Evolutionary conservation across 192 early-diverging fungal genomes (phyloP).

Genomic region (Podochytrium sp.): DNA sequence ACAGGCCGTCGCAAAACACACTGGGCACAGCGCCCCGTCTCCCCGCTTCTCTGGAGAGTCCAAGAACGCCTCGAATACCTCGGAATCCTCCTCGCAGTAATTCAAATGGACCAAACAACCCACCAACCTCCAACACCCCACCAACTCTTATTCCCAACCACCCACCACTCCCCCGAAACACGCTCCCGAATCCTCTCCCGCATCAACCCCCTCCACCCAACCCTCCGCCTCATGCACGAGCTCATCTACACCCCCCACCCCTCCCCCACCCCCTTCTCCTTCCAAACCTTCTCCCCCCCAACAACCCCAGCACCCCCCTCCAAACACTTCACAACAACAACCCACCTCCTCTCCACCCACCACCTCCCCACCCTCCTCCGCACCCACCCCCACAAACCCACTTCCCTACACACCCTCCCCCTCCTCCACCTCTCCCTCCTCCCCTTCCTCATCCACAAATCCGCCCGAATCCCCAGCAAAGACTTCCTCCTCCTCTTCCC

Average conservation of each 20-base stretch:
- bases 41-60: conserved; percentile 27
- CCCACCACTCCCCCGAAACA: background rate
- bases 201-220: background rate
- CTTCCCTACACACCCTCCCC: background rate
- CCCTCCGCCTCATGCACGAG: background rate
- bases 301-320: background rate
- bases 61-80: conserved; percentile 27
- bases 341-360: background rate
- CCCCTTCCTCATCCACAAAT: conserved; percentile 15
- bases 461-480: background rate
- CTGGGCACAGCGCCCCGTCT: conserved; percentile 27
- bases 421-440: conserved; percentile 2
- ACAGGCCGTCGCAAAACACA: background rate
- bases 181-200: background rate
- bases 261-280: background rate
- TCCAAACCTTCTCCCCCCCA: background rate
- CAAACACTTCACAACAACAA: background rate
- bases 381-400: background rate
- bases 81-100: conserved; percentile 8
- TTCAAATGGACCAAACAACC: background rate
- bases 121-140: background rate
- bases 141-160: background rate
- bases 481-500: background rate
- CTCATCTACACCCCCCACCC: background rate
- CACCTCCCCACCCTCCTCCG: background rate